These are phyloP conservation scores for Polychaeton citri DNA, from an alignment of 2,329 filamentous ascomycete species.

Conservation along the genomic window DNA sequence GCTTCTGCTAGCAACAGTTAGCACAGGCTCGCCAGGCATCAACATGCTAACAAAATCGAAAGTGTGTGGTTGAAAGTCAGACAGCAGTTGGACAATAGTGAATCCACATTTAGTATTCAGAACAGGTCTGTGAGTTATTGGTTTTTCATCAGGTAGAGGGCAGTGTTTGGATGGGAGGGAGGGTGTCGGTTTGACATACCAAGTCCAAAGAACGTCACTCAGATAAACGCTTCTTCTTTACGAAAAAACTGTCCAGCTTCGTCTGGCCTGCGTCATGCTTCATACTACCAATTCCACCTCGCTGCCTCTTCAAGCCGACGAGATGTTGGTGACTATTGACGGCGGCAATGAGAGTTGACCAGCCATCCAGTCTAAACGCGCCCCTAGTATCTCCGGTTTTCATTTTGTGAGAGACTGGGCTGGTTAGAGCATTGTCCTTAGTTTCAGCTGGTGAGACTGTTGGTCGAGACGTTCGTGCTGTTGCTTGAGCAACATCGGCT, in stretches of 20 bases:
- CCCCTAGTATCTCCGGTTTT: not conserved
- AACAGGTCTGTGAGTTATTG: slow-evolving; percentile 20
- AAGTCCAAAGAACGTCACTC: slow-evolving; percentile 3
- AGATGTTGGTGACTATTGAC: slow-evolving; percentile 65
- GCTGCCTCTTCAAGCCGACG: slow-evolving; percentile 59
- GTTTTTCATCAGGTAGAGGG: slow-evolving; percentile 14
- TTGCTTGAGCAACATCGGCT: not conserved
- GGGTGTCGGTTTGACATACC: not conserved
- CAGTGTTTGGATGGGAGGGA: slow-evolving; percentile 1
- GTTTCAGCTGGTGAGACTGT: not conserved
- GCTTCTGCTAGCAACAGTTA: too few species aligned
- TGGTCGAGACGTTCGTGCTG: not conserved
- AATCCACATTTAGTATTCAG: slow-evolving; percentile 17
- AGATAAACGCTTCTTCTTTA: slow-evolving; percentile 19
- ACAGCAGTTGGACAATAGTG: slow-evolving; percentile 23
- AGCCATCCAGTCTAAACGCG: slow-evolving; percentile 19
- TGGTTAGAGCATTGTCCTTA: not conserved
- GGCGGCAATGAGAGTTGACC: slow-evolving; percentile 40
- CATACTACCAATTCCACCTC: slow-evolving; percentile 69
- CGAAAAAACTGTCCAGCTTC: slow-evolving; percentile 67
- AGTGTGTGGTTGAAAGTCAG: too few species aligned
- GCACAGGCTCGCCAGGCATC: too few species aligned
- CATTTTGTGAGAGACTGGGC: not conserved
- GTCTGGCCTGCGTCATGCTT: slow-evolving; percentile 62
- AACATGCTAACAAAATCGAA: too few species aligned